phyloP scores from a whole-genome alignment of 495 filamentous ascomycete genomes.

The Annulohypoxylon maeteangense region DNA sequence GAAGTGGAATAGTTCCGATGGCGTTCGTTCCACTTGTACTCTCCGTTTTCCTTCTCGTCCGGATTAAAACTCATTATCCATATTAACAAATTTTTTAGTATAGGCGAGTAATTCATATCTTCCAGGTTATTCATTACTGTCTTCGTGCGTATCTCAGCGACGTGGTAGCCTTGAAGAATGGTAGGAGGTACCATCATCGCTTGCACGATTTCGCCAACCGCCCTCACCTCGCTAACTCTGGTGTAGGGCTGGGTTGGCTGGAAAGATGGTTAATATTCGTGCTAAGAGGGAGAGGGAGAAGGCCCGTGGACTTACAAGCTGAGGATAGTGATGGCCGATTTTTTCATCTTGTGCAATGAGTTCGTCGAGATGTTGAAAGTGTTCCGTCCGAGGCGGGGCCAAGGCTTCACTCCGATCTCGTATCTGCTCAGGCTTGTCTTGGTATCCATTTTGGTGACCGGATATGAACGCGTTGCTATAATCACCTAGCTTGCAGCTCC shows the following conservation, averaged over 20 bases:
- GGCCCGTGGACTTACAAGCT: slow-evolving; percentile 29
- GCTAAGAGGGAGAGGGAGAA: neutral
- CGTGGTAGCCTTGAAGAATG: neutral
- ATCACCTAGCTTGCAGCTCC: slow-evolving; percentile 59
- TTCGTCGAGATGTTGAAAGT: slow-evolving; percentile 17
- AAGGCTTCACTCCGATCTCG: slow-evolving; percentile 30
- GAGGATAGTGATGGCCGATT: slow-evolving; percentile 34
- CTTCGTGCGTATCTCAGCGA: slow-evolving; percentile 27
- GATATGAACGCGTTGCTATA: slow-evolving; percentile 50
- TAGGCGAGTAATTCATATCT: slow-evolving; percentile 18
- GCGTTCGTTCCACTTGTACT: neutral
- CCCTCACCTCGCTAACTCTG: slow-evolving; percentile 43
- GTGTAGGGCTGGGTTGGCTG: slow-evolving; percentile 46
- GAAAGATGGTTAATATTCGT: slow-evolving; percentile 16
- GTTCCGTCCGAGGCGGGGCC: slow-evolving; percentile 15
- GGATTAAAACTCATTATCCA: slow-evolving; percentile 43
- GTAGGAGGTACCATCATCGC: slow-evolving; percentile 45
- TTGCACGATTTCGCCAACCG: slow-evolving; percentile 45
- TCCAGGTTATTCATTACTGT: slow-evolving; percentile 24
- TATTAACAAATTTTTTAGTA: slow-evolving; percentile 39
- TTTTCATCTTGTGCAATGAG: slow-evolving; percentile 18
- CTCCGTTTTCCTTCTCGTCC: slow-evolving; percentile 22
- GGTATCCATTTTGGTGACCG: slow-evolving; percentile 41
- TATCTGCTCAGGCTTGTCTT: neutral
- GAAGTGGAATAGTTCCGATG: slow-evolving; percentile 25